These are phyloP conservation scores for Podila epigama DNA, from an alignment of 192 early-diverging fungal genomes.

Conservation along the genomic window DNA sequence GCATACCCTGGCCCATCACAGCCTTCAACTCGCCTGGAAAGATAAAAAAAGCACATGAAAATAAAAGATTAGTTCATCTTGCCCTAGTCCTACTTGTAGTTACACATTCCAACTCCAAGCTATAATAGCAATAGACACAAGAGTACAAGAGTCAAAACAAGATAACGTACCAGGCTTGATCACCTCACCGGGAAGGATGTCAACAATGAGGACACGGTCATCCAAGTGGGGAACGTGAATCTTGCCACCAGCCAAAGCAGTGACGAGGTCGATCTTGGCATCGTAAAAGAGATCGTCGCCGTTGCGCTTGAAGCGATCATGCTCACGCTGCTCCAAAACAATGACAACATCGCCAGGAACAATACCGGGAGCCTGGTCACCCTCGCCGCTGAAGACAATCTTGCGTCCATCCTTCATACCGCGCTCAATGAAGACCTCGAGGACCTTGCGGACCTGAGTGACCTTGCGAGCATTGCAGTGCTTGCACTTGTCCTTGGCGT, in stretches of 20 bases:
- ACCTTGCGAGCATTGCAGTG: constrained; percentile 92
- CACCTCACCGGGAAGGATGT: constrained; percentile 92
- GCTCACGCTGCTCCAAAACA: constrained; percentile 94
- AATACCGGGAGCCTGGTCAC: constrained; percentile 92
- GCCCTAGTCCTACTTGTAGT: too few species aligned
- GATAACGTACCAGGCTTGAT: constrained; percentile 83
- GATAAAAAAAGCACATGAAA: neutral
- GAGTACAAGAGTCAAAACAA: neutral
- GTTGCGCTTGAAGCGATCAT: constrained; percentile 92
- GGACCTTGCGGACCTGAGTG: constrained; percentile 88
- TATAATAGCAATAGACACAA: neutral
- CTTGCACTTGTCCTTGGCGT: constrained; percentile 90
- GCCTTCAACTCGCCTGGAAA: constrained; percentile 77
- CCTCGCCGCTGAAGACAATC: constrained; percentile 95
- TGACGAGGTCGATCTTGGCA: constrained; percentile 93
- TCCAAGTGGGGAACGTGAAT: constrained; percentile 94
- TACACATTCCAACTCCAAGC: too few species aligned
- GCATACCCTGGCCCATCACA: constrained; percentile 95
- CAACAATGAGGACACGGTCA: constrained; percentile 86
- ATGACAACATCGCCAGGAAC: constrained; percentile 99
- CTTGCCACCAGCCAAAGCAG: constrained; percentile 95
- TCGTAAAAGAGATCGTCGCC: constrained; percentile 93
- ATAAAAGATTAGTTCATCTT: neutral
- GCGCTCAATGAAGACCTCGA: constrained; percentile 98
- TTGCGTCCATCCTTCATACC: constrained; percentile 98